These are phyloP conservation scores for Chamaecyparis obtusa DNA, from an alignment of 75 land plant genomes.

Conservation along the genomic window DNA sequence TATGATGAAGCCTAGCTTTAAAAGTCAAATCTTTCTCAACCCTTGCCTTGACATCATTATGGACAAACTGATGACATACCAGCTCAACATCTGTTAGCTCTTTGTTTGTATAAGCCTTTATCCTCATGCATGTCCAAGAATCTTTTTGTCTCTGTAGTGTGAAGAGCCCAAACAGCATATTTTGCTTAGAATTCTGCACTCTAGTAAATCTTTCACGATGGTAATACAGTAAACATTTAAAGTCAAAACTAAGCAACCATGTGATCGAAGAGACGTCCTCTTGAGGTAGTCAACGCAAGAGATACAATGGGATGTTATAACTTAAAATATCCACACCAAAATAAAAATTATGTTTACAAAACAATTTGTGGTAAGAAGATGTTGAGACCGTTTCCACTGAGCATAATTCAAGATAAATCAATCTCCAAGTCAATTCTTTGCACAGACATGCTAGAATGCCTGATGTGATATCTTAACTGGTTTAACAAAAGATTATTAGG, in stretches of 20 bases:
- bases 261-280: not conserved
- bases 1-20: not conserved
- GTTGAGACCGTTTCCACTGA: not conserved
- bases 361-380: not conserved
- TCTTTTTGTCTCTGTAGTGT: not conserved
- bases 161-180: not conserved
- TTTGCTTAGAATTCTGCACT: not conserved
- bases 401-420: not conserved
- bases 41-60: not conserved
- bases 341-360: not conserved
- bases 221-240: not conserved
- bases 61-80: not conserved
- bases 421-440: not conserved
- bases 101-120: not conserved
- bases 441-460: not conserved
- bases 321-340: not conserved
- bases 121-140: not conserved
- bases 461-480: not conserved
- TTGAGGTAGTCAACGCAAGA: not conserved
- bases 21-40: not conserved
- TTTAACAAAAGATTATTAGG: not conserved
- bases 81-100: not conserved
- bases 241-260: not conserved
- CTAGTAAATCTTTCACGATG: not conserved
- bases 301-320: not conserved